Evolutionary conservation across 2,329 filamentous ascomycete species (phyloP), one percentile per base, ranked within the genome.

Genomic region (Alternaria triticina): DNA sequence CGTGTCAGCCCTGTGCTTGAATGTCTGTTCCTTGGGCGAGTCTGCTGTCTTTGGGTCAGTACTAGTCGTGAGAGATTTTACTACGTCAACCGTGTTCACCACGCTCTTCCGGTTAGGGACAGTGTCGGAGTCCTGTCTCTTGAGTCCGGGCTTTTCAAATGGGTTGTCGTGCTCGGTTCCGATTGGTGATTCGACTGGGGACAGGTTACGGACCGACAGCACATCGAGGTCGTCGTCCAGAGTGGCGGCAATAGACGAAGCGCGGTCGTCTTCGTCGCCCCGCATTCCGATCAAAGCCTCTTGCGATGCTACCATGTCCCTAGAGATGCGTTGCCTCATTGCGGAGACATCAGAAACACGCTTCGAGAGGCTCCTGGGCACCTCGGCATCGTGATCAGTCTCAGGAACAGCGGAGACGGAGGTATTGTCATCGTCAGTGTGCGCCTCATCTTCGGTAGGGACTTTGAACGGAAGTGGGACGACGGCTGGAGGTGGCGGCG

Each of bases 401-500:
- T 77, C 76, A 8, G 75, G 70, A 6, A 77, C 57, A 28, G 91
- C 91, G 4, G 90, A 92, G 20, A 92, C 83, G 2, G 91, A 80
- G 3, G 71, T 50, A 33, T 72, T 75, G 25, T 87, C 85, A 20
- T 86, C 84, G 15, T 84, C 82, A n/a, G 64, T 70, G 20, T 63
- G 50, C 7, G 80, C 75, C 5, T 83, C 80, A 2, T 83, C 80
- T 12, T 82, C 80, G 20, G 78, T 77, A 1, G 88, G 88, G 2
- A 91, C 82, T 10, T 76, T 85, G 77, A 92, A 92, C 0, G 91
- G 90, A 2, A 92, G 81, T 15, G 90, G 89, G 1, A 91, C 81
- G 36, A 92, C 82, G 8, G 84, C 79, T 5, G 87, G 87, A n/a
- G 78, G 77, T 27, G 85, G 80, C 13, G 82, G 77, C 6, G 79